Percentiles rank a stretch among this genome's conserved stretches.
These are phyloP conservation scores for Rhizopogon sp. DNA, from an alignment of 768 basidiomycete genomes.

Conservation along the genomic window DNA sequence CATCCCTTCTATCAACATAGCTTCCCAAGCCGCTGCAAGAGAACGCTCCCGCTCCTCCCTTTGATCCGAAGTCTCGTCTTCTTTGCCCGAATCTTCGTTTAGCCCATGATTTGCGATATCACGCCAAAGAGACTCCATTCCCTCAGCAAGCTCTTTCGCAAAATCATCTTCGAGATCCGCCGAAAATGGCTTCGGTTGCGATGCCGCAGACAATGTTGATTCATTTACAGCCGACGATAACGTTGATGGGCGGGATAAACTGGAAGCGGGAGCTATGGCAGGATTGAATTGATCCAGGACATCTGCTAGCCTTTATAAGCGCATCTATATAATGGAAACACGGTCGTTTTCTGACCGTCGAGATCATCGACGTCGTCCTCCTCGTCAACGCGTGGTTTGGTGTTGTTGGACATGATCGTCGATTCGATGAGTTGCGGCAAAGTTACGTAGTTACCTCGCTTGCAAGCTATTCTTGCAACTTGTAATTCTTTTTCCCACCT, in stretches of 20 bases:
- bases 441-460: too few species aligned
- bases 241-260: slow-evolving; percentile 5
- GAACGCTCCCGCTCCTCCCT: slow-evolving; percentile 28
- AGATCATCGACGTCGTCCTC: slow-evolving; percentile 38
- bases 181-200: slow-evolving; percentile 5
- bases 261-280: slow-evolving; percentile 10
- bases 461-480: too few species aligned
- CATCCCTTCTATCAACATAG: slow-evolving; percentile 63
- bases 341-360: slow-evolving; percentile 28
- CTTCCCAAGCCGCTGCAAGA: slow-evolving; percentile 65
- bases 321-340: not conserved
- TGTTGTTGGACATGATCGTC: slow-evolving; percentile 8
- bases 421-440: too few species aligned
- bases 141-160: slow-evolving; percentile 33
- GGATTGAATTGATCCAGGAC: slow-evolving; percentile 43
- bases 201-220: slow-evolving; percentile 12
- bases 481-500: too few species aligned
- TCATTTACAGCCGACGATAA: slow-evolving; percentile 11
- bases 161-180: slow-evolving; percentile 27
- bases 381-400: slow-evolving; percentile 21
- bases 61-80: not conserved
- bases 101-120: slow-evolving; percentile 14
- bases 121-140: slow-evolving; percentile 41
- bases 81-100: slow-evolving; percentile 9
- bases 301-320: slow-evolving; percentile 28